Percentiles rank a stretch among this genome's conserved stretches.
These are phyloP conservation scores for Boletus subparvulus DNA, from an alignment of 768 basidiomycete species.

Conservation along the genomic window DNA sequence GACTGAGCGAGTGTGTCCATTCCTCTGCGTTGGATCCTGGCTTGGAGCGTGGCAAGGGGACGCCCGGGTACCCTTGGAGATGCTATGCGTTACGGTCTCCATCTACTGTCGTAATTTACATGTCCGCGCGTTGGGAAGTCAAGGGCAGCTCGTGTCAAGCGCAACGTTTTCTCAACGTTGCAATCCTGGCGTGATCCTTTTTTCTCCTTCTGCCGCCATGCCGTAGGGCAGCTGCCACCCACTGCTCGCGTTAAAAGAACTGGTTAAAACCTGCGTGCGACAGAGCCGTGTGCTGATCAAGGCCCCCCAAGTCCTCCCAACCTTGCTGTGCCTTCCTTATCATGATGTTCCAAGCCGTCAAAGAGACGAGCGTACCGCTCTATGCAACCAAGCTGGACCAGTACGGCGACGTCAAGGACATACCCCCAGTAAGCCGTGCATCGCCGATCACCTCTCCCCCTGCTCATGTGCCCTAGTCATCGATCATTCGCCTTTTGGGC, in stretches of 20 bases:
- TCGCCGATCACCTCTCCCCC: neutral
- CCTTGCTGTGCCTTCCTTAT: neutral
- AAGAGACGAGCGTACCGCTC: conserved; percentile 26
- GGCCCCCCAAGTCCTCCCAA: neutral
- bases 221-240: conserved; percentile 10
- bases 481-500: conserved; percentile 30
- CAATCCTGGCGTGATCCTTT: conserved; percentile 13
- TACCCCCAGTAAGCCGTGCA: conserved; percentile 24
- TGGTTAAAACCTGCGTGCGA: conserved; percentile 13
- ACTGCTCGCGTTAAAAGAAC: neutral
- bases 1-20: too few relatives aligned
- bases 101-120: conserved; percentile 5
- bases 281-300: neutral
- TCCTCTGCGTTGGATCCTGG: neutral
- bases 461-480: conserved; percentile 22
- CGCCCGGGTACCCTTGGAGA: neutral
- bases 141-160: conserved; percentile 17
- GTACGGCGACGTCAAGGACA: conserved; percentile 32
- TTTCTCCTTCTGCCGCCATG: conserved; percentile 9
- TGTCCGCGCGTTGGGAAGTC: conserved; percentile 11
- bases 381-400: conserved; percentile 26
- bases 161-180: conserved; percentile 36
- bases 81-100: neutral
- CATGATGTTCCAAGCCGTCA: conserved; percentile 14
- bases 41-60: neutral